phyloP scores from a whole-genome alignment of 148 eudicot genomes.

The Salicornia ramosissima region DNA sequence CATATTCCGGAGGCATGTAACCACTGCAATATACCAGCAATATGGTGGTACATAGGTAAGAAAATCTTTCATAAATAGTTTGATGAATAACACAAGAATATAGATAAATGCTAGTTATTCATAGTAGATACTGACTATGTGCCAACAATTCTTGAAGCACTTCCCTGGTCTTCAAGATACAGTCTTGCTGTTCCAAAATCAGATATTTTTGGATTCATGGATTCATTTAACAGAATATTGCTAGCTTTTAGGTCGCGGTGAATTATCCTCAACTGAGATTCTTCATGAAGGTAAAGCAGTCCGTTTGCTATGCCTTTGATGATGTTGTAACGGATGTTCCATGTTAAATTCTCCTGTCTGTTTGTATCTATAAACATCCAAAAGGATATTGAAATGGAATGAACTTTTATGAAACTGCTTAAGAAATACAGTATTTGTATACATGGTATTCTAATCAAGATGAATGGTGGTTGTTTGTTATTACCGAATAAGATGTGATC shows the following conservation, averaged over 20 bases:
- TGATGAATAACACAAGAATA: too few species aligned
- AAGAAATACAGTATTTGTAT: too few species aligned
- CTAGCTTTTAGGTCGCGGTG: slow-evolving; percentile 38
- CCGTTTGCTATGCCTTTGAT: slow-evolving; percentile 41
- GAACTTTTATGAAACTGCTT: not conserved
- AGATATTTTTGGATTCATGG: slow-evolving; percentile 37
- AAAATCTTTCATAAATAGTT: too few species aligned
- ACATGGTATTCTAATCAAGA: not conserved
- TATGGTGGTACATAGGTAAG: too few species aligned
- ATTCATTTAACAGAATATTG: slow-evolving; percentile 27
- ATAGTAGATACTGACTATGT: slow-evolving; percentile 33
- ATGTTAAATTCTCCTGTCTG: slow-evolving; percentile 17
- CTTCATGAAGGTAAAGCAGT: slow-evolving; percentile 39
- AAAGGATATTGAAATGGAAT: not conserved
- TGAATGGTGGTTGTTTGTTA: too few species aligned
- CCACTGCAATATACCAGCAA: slow-evolving; percentile 31
- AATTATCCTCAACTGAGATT: slow-evolving; percentile 30
- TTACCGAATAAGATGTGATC: slow-evolving; percentile 33
- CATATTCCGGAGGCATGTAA: slow-evolving; percentile 59
- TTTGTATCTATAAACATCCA: slow-evolving; percentile 19
- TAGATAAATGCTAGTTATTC: too few species aligned
- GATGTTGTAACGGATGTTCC: slow-evolving; percentile 37
- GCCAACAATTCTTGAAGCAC: slow-evolving; percentile 29
- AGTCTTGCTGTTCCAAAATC: slow-evolving; percentile 37
- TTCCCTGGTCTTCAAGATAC: slow-evolving; percentile 23